A percentile compares a stretch with the other conserved stretches of the same genome.
Conservation (phyloP, 2,329 filamentous ascomycete genomes). For the Hypoxylon sp. region DNA sequence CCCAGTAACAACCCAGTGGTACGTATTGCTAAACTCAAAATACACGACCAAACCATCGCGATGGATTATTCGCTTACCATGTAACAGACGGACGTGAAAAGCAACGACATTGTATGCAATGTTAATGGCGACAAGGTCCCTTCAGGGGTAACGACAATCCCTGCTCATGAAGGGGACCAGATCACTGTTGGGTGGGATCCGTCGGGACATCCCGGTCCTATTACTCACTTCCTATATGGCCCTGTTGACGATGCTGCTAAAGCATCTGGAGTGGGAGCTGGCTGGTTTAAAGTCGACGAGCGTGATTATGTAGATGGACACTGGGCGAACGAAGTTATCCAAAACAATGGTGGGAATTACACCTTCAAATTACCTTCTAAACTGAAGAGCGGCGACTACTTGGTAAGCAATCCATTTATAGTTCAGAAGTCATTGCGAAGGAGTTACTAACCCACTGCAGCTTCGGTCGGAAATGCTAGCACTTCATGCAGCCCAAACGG, state of each 20-base stretch:
- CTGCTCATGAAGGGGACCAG: conserved; percentile 54
- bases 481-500: conserved; percentile 51
- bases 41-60: neutral
- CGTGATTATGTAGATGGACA: conserved; percentile 45
- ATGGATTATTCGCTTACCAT: neutral
- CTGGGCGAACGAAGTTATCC: conserved; percentile 52
- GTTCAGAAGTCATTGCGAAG: neutral
- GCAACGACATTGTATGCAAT: conserved; percentile 51
- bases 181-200: conserved; percentile 59
- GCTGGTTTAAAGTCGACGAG: conserved; percentile 53
- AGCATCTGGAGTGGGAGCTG: conserved; percentile 64
- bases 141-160: conserved; percentile 52
- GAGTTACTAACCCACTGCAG: conserved; percentile 35
- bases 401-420: conserved; percentile 40
- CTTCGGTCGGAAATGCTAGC: conserved; percentile 57
- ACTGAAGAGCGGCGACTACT: conserved; percentile 54
- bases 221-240: conserved; percentile 54
- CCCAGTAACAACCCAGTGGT: conserved; percentile 52
- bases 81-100: conserved; percentile 47
- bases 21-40: conserved; percentile 2
- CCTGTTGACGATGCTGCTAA: conserved; percentile 76
- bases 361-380: conserved; percentile 51
- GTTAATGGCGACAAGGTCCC: conserved; percentile 48
- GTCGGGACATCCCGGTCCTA: conserved; percentile 58
- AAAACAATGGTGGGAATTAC: conserved; percentile 44